These are phyloP conservation scores for Calocera cornea DNA, from an alignment of 768 basidiomycete genomes.

Conservation along the genomic window DNA sequence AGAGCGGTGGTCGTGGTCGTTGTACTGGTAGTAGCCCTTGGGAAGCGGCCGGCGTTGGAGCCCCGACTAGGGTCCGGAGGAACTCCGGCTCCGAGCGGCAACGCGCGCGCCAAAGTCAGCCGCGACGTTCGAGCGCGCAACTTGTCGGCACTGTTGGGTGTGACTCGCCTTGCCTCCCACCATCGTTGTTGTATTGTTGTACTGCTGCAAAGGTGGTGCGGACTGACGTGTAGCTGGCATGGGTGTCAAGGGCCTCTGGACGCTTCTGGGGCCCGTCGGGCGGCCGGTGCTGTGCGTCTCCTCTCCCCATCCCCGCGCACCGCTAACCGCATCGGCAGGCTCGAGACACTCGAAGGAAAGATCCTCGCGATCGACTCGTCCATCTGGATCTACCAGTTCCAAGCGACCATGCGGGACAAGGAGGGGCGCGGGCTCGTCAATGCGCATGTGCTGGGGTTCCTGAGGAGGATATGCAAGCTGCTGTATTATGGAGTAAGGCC, in stretches of 20 bases:
- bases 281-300: constrained; percentile 65
- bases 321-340: constrained; percentile 31
- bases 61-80: background rate
- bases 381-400: constrained; percentile 99
- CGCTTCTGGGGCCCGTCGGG: constrained; percentile 79
- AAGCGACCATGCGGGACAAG: constrained; percentile 97
- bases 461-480: constrained; percentile 83
- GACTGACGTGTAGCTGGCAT: too few species aligned
- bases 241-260: constrained; percentile 98
- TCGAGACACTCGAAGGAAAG: constrained; percentile 93
- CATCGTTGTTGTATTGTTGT: background rate
- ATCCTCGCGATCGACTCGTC: constrained; percentile 94
- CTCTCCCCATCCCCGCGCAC: background rate
- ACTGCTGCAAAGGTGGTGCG: too few species aligned
- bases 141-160: background rate
- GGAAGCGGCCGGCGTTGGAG: too few species aligned
- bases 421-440: constrained; percentile 82
- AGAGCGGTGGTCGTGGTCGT: too few species aligned
- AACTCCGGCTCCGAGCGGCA: background rate
- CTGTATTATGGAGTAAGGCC: constrained; percentile 96
- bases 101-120: background rate
- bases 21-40: too few species aligned
- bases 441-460: constrained; percentile 84
- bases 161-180: background rate
- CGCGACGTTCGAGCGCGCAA: background rate